Evolutionary conservation across 108 stramenopile genomes (phyloP).

Genomic region (Aurantiochytrium sp.): DNA sequence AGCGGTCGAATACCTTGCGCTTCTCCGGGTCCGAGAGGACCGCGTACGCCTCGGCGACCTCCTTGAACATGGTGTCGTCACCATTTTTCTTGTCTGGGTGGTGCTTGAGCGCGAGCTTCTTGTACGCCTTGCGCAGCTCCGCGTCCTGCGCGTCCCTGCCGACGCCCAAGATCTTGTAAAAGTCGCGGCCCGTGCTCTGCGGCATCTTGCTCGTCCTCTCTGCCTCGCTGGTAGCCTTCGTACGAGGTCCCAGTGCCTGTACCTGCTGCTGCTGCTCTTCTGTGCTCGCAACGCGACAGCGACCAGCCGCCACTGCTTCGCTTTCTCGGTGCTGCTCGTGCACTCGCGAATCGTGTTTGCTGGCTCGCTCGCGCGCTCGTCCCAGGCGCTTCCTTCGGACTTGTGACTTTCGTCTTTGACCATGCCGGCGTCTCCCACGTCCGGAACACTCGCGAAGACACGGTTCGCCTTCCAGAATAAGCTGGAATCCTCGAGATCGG

Average conservation of each 20-base stretch:
- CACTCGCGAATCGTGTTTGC: neutral
- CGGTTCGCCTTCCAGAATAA: too few relatives aligned
- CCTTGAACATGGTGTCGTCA: conserved; percentile 65
- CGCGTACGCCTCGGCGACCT: conserved; percentile 90
- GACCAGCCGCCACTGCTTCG: neutral
- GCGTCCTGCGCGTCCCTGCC: conserved; percentile 38
- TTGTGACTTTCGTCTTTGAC: too few relatives aligned
- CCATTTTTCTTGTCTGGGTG: conserved; percentile 20
- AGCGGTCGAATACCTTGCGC: conserved; percentile 84
- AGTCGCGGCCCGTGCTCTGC: neutral
- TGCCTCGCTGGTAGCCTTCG: neutral
- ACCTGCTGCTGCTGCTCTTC: neutral
- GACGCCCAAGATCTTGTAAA: conserved; percentile 42
- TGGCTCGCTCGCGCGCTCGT: neutral
- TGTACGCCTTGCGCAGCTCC: conserved; percentile 52
- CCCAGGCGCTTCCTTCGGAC: too few relatives aligned
- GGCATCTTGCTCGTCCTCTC: neutral
- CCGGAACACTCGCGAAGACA: too few relatives aligned
- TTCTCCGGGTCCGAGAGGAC: conserved; percentile 77
- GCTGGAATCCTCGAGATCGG: too few relatives aligned
- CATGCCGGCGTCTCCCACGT: too few relatives aligned
- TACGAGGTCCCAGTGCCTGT: neutral
- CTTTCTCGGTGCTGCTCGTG: neutral
- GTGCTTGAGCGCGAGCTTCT: conserved; percentile 51
- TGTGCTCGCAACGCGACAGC: neutral